phyloP scores from a whole-genome alignment of 495 filamentous ascomycete genomes.

The Penicillium dipodomyicola region DNA sequence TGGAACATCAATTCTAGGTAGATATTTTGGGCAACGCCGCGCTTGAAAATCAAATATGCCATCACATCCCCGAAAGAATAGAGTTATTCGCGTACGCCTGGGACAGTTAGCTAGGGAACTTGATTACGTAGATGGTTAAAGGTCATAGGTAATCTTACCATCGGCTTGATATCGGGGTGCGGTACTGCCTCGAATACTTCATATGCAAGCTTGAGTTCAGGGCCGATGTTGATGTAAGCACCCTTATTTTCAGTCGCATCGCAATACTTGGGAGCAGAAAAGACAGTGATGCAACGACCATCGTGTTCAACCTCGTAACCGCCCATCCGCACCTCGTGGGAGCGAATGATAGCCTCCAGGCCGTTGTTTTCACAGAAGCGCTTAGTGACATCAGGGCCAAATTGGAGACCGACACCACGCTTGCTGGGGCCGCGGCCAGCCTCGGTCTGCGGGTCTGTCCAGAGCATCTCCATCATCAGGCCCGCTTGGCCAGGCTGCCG shows the following conservation, averaged over 20 bases:
- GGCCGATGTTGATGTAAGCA: slow-evolving; percentile 95
- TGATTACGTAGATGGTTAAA: neutral
- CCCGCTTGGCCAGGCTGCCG: slow-evolving; percentile 93
- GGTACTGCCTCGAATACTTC: slow-evolving; percentile 94
- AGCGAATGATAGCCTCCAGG: slow-evolving; percentile 90
- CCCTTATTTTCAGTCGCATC: slow-evolving; percentile 97
- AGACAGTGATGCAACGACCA: slow-evolving; percentile 97
- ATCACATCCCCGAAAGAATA: slow-evolving; percentile 65
- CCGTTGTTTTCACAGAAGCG: slow-evolving; percentile 96
- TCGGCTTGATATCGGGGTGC: slow-evolving; percentile 90
- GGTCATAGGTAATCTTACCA: slow-evolving; percentile 63
- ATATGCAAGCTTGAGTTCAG: slow-evolving; percentile 86
- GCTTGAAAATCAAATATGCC: slow-evolving; percentile 27
- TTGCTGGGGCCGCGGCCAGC: slow-evolving; percentile 93
- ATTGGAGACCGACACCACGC: slow-evolving; percentile 92
- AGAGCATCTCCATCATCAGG: slow-evolving; percentile 99
- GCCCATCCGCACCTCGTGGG: slow-evolving; percentile 96
- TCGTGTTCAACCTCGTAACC: slow-evolving; percentile 98
- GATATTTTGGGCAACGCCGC: slow-evolving; percentile 23
- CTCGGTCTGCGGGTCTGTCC: slow-evolving; percentile 89
- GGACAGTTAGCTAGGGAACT: slow-evolving; percentile 28
- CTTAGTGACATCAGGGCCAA: slow-evolving; percentile 95
- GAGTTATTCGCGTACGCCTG: slow-evolving; percentile 82
- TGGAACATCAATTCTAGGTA: slow-evolving; percentile 15
- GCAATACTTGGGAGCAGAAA: slow-evolving; percentile 97